Conservation (phyloP, 1,284 basidiomycete species). For the Apiotrichum sp. region DNA sequence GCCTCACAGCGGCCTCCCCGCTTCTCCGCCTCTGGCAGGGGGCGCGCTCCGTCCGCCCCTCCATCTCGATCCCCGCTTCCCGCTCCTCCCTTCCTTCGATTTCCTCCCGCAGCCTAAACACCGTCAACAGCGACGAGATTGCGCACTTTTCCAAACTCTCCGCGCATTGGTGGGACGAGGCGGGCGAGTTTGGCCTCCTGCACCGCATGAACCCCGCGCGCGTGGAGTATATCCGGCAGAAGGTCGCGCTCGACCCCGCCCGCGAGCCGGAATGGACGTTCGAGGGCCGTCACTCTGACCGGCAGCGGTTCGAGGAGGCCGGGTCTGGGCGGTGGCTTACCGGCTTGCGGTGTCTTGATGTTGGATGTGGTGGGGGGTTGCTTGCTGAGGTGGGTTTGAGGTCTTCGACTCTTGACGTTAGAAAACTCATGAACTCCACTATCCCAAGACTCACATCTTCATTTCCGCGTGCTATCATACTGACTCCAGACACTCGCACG, state of each 20-base stretch:
- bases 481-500: constrained; percentile 68
- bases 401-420: too few species aligned
- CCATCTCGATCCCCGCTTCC: too few species aligned
- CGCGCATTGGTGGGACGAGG: constrained; percentile 94
- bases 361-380: constrained; percentile 93
- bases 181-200: constrained; percentile 80
- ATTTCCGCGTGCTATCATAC: not conserved
- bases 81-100: too few species aligned
- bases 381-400: constrained; percentile 68
- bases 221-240: constrained; percentile 76
- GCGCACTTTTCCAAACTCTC: constrained; percentile 88
- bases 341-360: constrained; percentile 67
- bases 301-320: constrained; percentile 31
- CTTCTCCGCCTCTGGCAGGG: too few species aligned
- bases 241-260: constrained; percentile 56
- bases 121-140: constrained; percentile 74
- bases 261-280: constrained; percentile 52
- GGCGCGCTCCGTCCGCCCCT: too few species aligned
- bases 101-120: constrained; percentile 30
- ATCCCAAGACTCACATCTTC: not conserved
- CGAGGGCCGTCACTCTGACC: constrained; percentile 40
- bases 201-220: constrained; percentile 95
- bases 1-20: too few species aligned
- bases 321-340: constrained; percentile 49
- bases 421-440: too few species aligned